A percentile compares a stretch with the other conserved stretches of the same genome.
phyloP scores from a whole-genome alignment of 495 filamentous ascomycete species.

The Penicillium psychrofluorescens region DNA sequence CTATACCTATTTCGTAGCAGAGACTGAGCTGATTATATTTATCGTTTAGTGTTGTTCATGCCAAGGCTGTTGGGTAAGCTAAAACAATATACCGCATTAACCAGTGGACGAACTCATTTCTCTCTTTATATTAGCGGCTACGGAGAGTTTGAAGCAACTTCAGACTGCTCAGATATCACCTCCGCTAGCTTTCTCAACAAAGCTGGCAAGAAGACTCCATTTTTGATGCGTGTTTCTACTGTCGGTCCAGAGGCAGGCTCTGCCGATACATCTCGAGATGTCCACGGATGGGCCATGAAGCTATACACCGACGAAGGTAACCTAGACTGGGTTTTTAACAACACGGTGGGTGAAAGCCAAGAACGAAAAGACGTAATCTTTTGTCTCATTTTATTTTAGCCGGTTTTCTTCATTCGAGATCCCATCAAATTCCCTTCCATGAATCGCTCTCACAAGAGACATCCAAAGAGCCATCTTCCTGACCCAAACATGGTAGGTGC shows the following conservation, averaged over 20 bases:
- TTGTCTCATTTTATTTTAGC: conserved; percentile 7
- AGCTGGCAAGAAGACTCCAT: conserved; percentile 56
- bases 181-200: conserved; percentile 32
- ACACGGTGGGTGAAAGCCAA: conserved; percentile 11
- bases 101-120: too few relatives aligned
- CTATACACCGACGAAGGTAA: conserved; percentile 77
- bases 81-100: neutral
- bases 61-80: conserved; percentile 41
- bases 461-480: conserved; percentile 37
- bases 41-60: conserved; percentile 49
- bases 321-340: conserved; percentile 47
- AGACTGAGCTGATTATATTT: neutral
- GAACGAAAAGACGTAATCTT: neutral
- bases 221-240: conserved; percentile 57
- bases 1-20: neutral
- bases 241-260: conserved; percentile 59
- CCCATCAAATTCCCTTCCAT: conserved; percentile 50
- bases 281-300: conserved; percentile 62
- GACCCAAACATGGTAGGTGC: conserved; percentile 43
- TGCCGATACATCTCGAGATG: conserved; percentile 58
- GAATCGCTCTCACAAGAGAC: conserved; percentile 44
- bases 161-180: conserved; percentile 42
- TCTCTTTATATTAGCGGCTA: conserved; percentile 33
- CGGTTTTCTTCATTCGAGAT: conserved; percentile 49
- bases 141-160: conserved; percentile 55